A percentile compares a stretch with the other conserved stretches of the same genome.
Conservation (phyloP, 495 filamentous ascomycete genomes). For the Aspergillus kassunensis region DNA sequence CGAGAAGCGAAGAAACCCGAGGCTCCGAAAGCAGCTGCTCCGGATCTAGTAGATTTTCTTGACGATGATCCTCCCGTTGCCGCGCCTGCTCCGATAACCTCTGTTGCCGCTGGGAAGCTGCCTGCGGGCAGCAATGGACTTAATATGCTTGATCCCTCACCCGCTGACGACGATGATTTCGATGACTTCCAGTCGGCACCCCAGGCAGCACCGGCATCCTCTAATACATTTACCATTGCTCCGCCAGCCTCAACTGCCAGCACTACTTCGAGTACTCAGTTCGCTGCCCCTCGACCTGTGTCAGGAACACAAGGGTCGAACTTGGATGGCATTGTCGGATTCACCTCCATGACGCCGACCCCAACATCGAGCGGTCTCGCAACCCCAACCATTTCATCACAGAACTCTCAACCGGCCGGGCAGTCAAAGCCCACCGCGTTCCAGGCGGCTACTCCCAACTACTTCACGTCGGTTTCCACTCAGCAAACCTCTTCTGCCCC, state of each 20-base stretch:
- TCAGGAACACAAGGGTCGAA: conserved; percentile 75
- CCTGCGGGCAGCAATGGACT: conserved; percentile 48
- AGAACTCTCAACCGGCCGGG: conserved; percentile 38
- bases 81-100: conserved; percentile 26
- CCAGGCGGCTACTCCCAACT: conserved; percentile 81
- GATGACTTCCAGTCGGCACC: conserved; percentile 97
- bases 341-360: conserved; percentile 76
- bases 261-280: conserved; percentile 62
- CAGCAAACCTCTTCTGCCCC: conserved; percentile 18
- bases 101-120: conserved; percentile 47
- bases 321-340: conserved; percentile 71
- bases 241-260: conserved; percentile 60
- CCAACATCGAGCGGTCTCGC: conserved; percentile 45
- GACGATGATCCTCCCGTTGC: conserved; percentile 57
- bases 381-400: conserved; percentile 45
- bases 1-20: conserved; percentile 56
- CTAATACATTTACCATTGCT: conserved; percentile 42
- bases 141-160: conserved; percentile 49
- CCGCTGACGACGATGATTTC: conserved; percentile 86
- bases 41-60: conserved; percentile 80
- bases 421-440: conserved; percentile 57
- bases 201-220: conserved; percentile 45
- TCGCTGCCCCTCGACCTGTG: conserved; percentile 77
- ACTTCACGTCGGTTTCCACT: conserved; percentile 77
- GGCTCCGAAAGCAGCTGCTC: conserved; percentile 75